Evolutionary conservation across 345 rosid genomes (phyloP).

Genomic region (Carallia pectinifolia): DNA sequence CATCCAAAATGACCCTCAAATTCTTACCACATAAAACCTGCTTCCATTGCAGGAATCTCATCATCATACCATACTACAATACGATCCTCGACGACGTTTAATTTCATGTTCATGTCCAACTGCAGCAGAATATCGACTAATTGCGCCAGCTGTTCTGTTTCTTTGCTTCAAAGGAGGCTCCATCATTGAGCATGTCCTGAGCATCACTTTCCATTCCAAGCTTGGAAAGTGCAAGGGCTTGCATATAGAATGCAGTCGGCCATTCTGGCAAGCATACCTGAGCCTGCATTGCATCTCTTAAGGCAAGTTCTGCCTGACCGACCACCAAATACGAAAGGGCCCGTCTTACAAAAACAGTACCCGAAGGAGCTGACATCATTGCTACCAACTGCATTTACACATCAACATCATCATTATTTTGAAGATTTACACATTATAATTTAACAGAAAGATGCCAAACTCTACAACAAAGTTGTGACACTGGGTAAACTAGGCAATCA

Average conservation of each 20-base stretch:
- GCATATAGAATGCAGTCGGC: conserved; percentile 97
- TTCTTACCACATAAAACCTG: too few relatives aligned
- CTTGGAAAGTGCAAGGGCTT: conserved; percentile 92
- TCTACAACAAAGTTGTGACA: too few relatives aligned
- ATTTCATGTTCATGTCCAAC: too few relatives aligned
- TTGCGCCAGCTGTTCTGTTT: conserved; percentile 80
- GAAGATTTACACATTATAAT: too few relatives aligned
- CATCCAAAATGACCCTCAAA: too few relatives aligned
- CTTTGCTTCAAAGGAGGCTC: conserved; percentile 84
- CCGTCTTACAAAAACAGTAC: conserved; percentile 71
- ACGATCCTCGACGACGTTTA: too few relatives aligned
- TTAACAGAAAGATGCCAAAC: too few relatives aligned
- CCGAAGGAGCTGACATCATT: conserved; percentile 85
- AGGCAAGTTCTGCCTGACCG: conserved; percentile 79
- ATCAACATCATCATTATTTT: background rate
- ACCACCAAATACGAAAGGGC: conserved; percentile 76
- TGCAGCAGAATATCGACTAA: background rate
- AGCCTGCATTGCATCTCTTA: conserved; percentile 99
- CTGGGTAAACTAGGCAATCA: too few relatives aligned
- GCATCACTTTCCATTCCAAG: conserved; percentile 98
- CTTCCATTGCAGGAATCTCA: too few relatives aligned
- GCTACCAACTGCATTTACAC: conserved; percentile 53
- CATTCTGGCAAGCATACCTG: conserved; percentile 94
- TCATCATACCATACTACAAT: background rate
- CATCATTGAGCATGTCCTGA: conserved; percentile 96